A percentile compares a stretch with the other conserved stretches of the same genome.
These are phyloP conservation scores for Salpingoeca rosetta DNA, from an alignment of 78 protist genomes.

Conservation along the genomic window DNA sequence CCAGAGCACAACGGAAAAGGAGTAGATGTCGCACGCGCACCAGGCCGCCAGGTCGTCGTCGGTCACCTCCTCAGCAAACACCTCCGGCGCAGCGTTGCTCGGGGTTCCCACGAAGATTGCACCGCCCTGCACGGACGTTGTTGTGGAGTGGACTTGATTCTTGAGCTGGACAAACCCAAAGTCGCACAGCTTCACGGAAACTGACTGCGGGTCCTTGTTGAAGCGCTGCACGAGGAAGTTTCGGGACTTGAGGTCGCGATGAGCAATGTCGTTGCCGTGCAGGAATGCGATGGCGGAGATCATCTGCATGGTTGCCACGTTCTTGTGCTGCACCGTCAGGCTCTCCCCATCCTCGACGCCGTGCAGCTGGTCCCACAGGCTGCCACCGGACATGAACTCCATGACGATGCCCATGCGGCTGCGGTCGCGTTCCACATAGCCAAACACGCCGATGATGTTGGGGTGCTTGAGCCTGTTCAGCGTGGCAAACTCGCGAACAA, in stretches of 20 bases:
- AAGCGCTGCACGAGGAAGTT: not conserved
- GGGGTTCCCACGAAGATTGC: not conserved
- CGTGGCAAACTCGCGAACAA: not conserved
- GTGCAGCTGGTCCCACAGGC: not conserved
- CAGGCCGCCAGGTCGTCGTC: not conserved
- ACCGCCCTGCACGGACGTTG: not conserved
- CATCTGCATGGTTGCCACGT: not conserved
- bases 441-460: not conserved
- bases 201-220: too few species aligned
- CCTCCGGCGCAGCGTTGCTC: not conserved
- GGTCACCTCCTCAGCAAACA: not conserved
- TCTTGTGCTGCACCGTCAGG: not conserved
- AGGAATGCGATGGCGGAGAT: not conserved
- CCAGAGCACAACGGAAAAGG: slow-evolving; percentile 3
- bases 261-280: not conserved
- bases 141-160: not conserved
- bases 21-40: not conserved
- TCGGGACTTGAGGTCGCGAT: not conserved
- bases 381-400: not conserved
- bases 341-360: not conserved
- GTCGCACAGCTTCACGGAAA: not conserved
- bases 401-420: not conserved
- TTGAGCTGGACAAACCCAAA: not conserved
- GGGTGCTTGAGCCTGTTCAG: not conserved
- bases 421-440: not conserved